Evolutionary conservation across 1,284 basidiomycete genomes (phyloP), one percentile per base, ranked within the genome.

Genomic region (Ganoderma lingzhi): DNA sequence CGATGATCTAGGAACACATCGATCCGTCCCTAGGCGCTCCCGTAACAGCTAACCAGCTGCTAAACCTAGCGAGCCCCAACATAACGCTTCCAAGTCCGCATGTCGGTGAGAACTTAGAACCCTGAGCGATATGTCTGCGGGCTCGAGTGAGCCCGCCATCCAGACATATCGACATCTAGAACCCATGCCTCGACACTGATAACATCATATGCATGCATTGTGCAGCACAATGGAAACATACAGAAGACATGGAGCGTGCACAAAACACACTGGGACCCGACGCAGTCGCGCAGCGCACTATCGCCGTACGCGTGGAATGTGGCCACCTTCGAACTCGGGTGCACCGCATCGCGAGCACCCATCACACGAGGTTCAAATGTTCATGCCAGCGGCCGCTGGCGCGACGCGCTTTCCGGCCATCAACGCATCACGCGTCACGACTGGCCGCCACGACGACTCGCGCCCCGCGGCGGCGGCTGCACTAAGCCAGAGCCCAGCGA

Each of bases 281-380:
- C 48, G 48, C 48, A 23, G n/a, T 51, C 48, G 48, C 23, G 48
- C 48, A 51, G 48, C 48, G 48, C 48, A 51, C 48, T 10, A 51
- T 28, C 48, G 23, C 48, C 48, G 42, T 9, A 2, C 2, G 3
- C 41, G 45, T 12, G 23, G 10, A 51, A 28, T 51, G 48, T 28
- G 48, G n/a, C n/a, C 48, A 23, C n/a, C 23, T 28, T 28, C 48
- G 48, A 51, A 51, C 48, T 51, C 10, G 48, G 48, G 48, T 51
- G 48, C 48, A 51, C 48, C 23, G 23, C 48, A 51, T 51, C 48
- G 48, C 48, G 9, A 12, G 48, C 48, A 51, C 48, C 48, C 48
- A 23, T 51, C 48, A 51, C 48, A 51, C 12, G 48, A 51, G 48
- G 48, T 12, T 10, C 23, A 6, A 23, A 23, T 23, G 23, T 23